Evolutionary conservation across 2,329 filamentous ascomycete genomes (phyloP).

Genomic region (Myriosclerotinia duriaeana): DNA sequence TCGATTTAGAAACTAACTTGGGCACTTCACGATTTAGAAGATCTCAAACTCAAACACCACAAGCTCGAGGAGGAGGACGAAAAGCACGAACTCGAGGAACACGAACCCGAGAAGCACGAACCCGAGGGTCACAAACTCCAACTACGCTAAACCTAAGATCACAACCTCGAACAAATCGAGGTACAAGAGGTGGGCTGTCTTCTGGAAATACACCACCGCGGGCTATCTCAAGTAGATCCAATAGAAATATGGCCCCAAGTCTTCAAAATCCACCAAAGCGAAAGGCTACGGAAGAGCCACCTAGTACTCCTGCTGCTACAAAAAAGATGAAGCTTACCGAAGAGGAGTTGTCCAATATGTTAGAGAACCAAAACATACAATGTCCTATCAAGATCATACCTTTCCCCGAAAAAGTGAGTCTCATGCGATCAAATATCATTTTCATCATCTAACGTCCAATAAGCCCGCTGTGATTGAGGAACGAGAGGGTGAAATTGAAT

Average conservation of each 20-base stretch:
- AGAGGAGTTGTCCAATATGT: constrained; percentile 47
- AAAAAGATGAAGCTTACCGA: constrained; percentile 62
- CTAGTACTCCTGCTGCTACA: constrained; percentile 57
- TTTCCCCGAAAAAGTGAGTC: constrained; percentile 79
- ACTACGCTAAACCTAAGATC: too few relatives aligned
- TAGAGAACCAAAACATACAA: constrained; percentile 48
- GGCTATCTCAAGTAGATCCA: background rate
- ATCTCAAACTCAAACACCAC: background rate
- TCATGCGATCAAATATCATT: background rate
- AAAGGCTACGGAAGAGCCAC: constrained; percentile 66
- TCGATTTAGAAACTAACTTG: background rate
- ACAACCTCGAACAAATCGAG: too few relatives aligned
- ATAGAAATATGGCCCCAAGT: background rate
- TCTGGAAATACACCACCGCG: background rate
- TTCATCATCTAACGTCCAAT: constrained; percentile 1
- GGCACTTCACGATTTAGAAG: background rate
- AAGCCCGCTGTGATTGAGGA: constrained; percentile 90
- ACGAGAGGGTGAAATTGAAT: constrained; percentile 90
- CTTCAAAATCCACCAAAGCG: constrained; percentile 44
- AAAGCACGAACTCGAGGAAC: too few relatives aligned
- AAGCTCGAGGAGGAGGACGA: too few relatives aligned
- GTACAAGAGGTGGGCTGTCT: background rate
- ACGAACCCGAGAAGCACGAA: too few relatives aligned
- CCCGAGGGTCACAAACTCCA: too few relatives aligned
- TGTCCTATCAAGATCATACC: constrained; percentile 65